These are phyloP conservation scores for Phaeosphaeria sp. DNA, from an alignment of 2,329 filamentous ascomycete genomes.

Conservation along the genomic window DNA sequence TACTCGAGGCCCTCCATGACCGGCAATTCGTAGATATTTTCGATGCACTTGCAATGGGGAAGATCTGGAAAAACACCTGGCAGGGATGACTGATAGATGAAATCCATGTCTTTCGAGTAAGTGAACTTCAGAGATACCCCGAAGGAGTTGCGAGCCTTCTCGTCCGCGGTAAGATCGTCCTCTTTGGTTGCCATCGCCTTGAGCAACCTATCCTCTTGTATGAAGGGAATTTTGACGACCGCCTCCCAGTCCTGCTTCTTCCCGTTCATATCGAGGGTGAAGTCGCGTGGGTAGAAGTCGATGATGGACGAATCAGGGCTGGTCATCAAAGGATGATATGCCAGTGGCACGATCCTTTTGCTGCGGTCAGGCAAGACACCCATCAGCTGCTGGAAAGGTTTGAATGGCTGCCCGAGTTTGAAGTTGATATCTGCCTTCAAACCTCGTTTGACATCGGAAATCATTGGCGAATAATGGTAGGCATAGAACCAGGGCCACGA, in stretches of 20 bases:
- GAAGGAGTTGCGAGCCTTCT: slow-evolving; percentile 86
- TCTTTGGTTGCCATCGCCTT: slow-evolving; percentile 87
- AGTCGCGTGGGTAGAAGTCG: slow-evolving; percentile 97
- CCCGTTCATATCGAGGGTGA: slow-evolving; percentile 98
- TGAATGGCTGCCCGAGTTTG: slow-evolving; percentile 91
- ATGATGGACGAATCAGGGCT: slow-evolving; percentile 88
- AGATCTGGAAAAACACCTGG: slow-evolving; percentile 91
- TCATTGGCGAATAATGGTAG: slow-evolving; percentile 98
- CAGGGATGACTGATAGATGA: slow-evolving; percentile 84
- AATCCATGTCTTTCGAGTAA: slow-evolving; percentile 78
- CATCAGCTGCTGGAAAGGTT: slow-evolving; percentile 96
- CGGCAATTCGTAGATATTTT: slow-evolving; percentile 95
- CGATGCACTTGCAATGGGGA: slow-evolving; percentile 83
- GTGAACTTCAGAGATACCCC: slow-evolving; percentile 93
- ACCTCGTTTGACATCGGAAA: slow-evolving; percentile 91
- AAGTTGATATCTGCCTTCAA: slow-evolving; percentile 88
- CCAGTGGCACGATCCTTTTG: slow-evolving; percentile 89
- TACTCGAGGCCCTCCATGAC: slow-evolving; percentile 89
- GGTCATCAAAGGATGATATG: slow-evolving; percentile 94
- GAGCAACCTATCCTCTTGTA: slow-evolving; percentile 87
- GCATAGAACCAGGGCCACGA: slow-evolving; percentile 99
- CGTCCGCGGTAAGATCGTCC: slow-evolving; percentile 74
- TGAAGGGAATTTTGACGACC: slow-evolving; percentile 98
- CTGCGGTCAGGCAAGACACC: slow-evolving; percentile 96
- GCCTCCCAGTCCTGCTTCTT: slow-evolving; percentile 99